Evolutionary conservation across 768 basidiomycete species (phyloP).

Genomic region (Boletus barrowsii): DNA sequence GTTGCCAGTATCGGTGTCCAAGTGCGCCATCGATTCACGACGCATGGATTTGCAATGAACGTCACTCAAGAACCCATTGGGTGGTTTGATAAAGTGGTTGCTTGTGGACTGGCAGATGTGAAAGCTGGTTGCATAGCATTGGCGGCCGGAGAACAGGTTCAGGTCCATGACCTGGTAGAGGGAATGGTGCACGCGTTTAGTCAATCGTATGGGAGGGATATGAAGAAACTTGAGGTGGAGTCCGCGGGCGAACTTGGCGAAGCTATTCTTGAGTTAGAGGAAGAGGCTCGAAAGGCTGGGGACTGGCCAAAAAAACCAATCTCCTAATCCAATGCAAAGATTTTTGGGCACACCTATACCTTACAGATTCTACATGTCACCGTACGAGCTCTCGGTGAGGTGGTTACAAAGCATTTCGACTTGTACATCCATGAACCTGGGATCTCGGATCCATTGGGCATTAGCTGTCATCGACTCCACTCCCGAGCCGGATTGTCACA

Average conservation of each 20-base stretch:
- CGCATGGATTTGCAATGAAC: constrained; percentile 94
- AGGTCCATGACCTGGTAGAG: constrained; percentile 50
- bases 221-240: constrained; percentile 41
- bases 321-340: neutral
- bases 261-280: constrained; percentile 46
- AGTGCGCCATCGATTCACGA: constrained; percentile 89
- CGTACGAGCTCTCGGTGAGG: too few relatives aligned
- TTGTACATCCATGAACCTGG: too few relatives aligned
- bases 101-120: constrained; percentile 87
- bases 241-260: constrained; percentile 46
- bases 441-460: too few relatives aligned
- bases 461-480: too few relatives aligned
- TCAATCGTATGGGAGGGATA: constrained; percentile 45
- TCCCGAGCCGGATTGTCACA: too few relatives aligned
- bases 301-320: constrained; percentile 35
- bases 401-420: too few relatives aligned
- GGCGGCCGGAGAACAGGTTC: constrained; percentile 37
- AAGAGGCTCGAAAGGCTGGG: constrained; percentile 41
- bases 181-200: constrained; percentile 50
- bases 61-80: constrained; percentile 72
- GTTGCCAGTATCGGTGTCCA: constrained; percentile 96
- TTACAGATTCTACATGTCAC: too few relatives aligned
- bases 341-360: too few relatives aligned
- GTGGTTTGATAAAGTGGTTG: constrained; percentile 89
- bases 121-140: constrained; percentile 65